Base-by-base conservation (phyloP, 768 basidiomycete genomes). In the Macrolepiota albuminosa region DNA sequence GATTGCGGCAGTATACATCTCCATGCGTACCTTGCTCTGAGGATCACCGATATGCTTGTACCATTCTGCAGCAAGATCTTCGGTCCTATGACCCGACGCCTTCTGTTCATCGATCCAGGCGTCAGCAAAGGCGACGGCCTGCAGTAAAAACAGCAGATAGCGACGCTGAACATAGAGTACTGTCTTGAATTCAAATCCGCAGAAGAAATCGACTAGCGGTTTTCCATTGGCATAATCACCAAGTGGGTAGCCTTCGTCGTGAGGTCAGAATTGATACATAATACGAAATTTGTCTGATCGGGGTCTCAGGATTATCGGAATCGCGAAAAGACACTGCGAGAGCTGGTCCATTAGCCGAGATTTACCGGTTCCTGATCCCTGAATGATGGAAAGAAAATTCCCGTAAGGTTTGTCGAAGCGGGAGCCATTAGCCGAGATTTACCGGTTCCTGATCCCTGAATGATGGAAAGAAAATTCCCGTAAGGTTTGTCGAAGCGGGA, bases 341-440 rank as follows among this genome's bases (percentile, higher is more conserved):
- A 55, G 33, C 34, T 58, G n/a, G 39, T 62, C 52, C 11, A 62
- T 57, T 14, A 46, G 7, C 24, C 61, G 57, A 6, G 61, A 62
- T 58, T 62, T 49, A 16, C 48, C 48, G 9, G 48, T 49, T 10
- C 48, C 48, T 2, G 48, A 62, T 24, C 61, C 57, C 21, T 62
- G 61, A 6, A 62, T 59, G 11, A 62, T 62, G 21, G 51, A 2
- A 16, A n/a, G 21, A 3, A 52, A 37, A 6, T 45, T 45, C 10
- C 21, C 43, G 4, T 45, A 45, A 13, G 24, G 46, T 47, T 26
- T 26, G 6, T 14, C 6, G 13, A 9, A 29, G 29, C 29, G 29
- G 29, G 29, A n/a, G n/a, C 52, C 11, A 62, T 57, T 14, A 46
- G 7, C 24, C 61, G 57, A 6, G 61, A 62, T 58, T 62, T 49